Base-by-base conservation (phyloP, 2,329 filamentous ascomycete genomes). In the Fusarium tanahbumbuense region DNA sequence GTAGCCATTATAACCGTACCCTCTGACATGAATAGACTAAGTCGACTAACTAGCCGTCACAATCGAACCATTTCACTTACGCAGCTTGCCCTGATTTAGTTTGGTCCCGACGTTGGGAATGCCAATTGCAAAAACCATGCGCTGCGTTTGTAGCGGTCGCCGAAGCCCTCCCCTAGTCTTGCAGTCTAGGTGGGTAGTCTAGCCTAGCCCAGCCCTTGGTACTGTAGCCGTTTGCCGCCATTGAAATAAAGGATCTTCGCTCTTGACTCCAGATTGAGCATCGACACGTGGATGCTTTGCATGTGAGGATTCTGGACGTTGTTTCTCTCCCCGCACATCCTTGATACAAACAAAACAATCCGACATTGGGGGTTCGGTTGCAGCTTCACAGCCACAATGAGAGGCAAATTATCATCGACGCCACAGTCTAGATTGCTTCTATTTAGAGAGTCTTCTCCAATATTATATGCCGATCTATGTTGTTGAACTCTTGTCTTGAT, bases 1-100 rank as follows among this genome's bases (percentile, higher is more conserved):
- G 20, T 62, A 46, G 60, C 60, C 34, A n/a, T 45, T 66, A 57
- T 55, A 37, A 37, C 34, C 34, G 18, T 50, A 44, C 34, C 44
- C 42, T 48, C 48, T 55, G 60, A 40, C 60, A 60, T 56, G 46
- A 69, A 57, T 41, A 28, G 37, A 62, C 47, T 55, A 70, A 56
- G 32, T 34, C 37, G 32, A 37, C 34, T 28, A 41, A 50, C 52
- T 44, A 60, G 49, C 49, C 60, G 55, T 74, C 73, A 70, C 62
- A 72, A 75, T 75, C 73, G 69, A 68, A 72, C 73, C 73, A 75
- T 74, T 50, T 64, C 53, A 20, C 54, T 52, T 40, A 18, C 49
- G 55, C 67, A 56, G 56, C 71, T 70, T 75, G 54, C 16, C 73
- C 67, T 58, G 50, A 67, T 75, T 47, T 44, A 74, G 71, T 37